phyloP scores from a whole-genome alignment of 768 basidiomycete genomes.

The Tulasnella sp. region DNA sequence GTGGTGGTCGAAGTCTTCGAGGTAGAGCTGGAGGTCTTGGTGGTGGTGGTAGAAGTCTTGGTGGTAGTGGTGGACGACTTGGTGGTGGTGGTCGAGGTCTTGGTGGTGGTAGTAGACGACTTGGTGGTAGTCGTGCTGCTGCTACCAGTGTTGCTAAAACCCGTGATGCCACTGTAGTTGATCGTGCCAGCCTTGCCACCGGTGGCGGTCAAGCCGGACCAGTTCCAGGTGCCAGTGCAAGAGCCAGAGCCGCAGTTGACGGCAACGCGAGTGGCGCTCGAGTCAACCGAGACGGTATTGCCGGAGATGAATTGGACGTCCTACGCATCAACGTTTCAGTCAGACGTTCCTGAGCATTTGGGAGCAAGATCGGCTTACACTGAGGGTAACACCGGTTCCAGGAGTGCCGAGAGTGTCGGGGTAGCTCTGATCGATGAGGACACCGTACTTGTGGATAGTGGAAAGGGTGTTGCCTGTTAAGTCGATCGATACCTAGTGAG shows the following conservation, averaged over 20 bases:
- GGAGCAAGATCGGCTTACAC: slow-evolving; percentile 29
- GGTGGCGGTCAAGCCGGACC: slow-evolving; percentile 33
- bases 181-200: slow-evolving; percentile 35
- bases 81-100: background rate
- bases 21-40: background rate
- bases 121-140: background rate
- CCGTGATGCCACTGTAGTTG: slow-evolving; percentile 21
- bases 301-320: slow-evolving; percentile 19
- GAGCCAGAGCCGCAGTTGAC: slow-evolving; percentile 45
- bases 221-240: slow-evolving; percentile 44
- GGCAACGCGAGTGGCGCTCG: slow-evolving; percentile 35
- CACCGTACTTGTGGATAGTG: slow-evolving; percentile 38
- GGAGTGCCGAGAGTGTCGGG: slow-evolving; percentile 41
- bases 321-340: background rate
- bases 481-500: slow-evolving; percentile 18
- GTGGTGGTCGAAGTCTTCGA: background rate
- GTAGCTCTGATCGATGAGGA: slow-evolving; percentile 58
- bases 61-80: background rate
- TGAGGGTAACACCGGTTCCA: slow-evolving; percentile 45
- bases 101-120: too few relatives aligned
- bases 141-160: background rate
- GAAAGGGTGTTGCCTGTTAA: slow-evolving; percentile 37
- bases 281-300: slow-evolving; percentile 34
- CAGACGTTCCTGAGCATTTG: background rate
- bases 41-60: background rate